Evolutionary conservation across 176 grass and related monocot species (phyloP).

Genomic region (Aegilops sharonensis): DNA sequence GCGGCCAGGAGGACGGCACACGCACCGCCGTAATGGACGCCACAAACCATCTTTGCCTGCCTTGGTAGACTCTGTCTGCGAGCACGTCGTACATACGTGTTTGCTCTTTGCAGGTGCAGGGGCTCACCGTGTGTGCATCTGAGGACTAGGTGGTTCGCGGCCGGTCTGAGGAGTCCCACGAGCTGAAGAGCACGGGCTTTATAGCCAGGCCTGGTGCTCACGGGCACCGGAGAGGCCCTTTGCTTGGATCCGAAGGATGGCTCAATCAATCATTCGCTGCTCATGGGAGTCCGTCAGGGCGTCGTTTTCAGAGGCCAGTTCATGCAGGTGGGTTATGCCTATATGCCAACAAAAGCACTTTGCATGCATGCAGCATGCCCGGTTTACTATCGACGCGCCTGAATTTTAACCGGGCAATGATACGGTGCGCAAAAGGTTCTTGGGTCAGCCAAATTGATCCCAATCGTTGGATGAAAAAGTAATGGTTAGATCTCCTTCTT

Average conservation of each 20-base stretch:
- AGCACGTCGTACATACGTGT: neutral
- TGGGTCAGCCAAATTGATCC: too few relatives aligned
- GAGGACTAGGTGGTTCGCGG: neutral
- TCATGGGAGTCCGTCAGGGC: neutral
- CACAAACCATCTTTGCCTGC: neutral
- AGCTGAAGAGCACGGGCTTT: neutral
- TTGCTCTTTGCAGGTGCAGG: neutral
- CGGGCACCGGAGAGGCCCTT: conserved; percentile 3
- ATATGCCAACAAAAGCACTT: neutral
- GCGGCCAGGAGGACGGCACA: conserved; percentile 19
- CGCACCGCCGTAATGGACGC: neutral
- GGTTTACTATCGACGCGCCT: neutral
- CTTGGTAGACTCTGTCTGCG: neutral
- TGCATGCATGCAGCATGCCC: neutral
- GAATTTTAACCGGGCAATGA: neutral
- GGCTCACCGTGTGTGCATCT: neutral
- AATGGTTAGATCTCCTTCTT: too few relatives aligned
- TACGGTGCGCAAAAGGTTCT: neutral
- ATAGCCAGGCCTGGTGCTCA: neutral
- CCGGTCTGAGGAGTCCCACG: neutral
- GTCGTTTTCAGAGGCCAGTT: conserved; percentile 22
- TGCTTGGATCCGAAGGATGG: conserved; percentile 39
- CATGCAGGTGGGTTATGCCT: neutral
- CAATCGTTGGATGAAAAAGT: too few relatives aligned
- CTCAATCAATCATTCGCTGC: neutral